A percentile compares a stretch with the other conserved stretches of the same genome.
phyloP scores from a whole-genome alignment of 805 yeast species.

The Komagataella pastoris region DNA sequence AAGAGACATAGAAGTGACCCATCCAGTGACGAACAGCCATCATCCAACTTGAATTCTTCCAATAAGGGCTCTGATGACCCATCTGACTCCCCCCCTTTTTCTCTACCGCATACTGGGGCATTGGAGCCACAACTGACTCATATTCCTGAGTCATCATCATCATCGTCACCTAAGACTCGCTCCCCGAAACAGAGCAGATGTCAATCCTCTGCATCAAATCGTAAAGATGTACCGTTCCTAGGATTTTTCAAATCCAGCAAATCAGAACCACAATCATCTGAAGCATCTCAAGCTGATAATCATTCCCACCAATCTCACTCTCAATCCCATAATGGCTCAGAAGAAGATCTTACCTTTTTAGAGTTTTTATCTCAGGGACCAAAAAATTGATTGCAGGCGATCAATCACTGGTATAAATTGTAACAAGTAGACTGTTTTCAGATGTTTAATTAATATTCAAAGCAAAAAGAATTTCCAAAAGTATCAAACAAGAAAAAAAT shows the following conservation, averaged over 20 bases:
- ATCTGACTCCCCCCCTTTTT: neutral
- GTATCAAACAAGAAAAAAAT: neutral
- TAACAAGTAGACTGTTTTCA: neutral
- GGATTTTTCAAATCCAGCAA: neutral
- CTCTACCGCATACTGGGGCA: neutral
- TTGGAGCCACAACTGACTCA: neutral
- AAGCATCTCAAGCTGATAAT: neutral
- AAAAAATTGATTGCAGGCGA: neutral
- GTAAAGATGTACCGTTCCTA: neutral
- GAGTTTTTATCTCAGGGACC: neutral
- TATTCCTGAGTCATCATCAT: neutral
- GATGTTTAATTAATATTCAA: neutral
- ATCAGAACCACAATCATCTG: neutral
- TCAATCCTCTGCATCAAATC: neutral
- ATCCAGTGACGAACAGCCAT: neutral
- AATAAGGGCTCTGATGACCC: neutral
- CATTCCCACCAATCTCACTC: neutral
- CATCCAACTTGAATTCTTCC: neutral
- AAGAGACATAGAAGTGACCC: neutral
- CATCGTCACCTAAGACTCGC: neutral
- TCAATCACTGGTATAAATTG: neutral
- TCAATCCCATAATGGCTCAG: neutral
- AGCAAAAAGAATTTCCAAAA: too few relatives aligned
- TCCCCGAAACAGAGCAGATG: neutral
- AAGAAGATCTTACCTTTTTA: neutral